Base-by-base conservation (phyloP, 1,284 basidiomycete genomes). In the Sporisorium exsertum region DNA sequence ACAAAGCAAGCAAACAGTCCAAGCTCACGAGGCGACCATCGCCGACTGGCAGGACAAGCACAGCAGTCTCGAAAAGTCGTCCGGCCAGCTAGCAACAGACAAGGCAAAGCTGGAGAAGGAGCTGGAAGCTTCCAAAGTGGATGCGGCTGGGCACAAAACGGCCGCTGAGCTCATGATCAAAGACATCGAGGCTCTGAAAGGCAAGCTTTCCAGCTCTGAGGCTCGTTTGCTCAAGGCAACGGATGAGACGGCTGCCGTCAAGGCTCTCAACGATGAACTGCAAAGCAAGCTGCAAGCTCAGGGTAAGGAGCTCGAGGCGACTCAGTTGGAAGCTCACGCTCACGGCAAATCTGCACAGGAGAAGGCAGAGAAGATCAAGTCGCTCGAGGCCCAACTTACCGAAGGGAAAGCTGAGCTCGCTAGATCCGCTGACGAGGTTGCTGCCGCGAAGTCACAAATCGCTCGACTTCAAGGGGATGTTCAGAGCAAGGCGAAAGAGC, bases 321-420 rank as follows among this genome's bases (percentile, higher is more conserved):
- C 58, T 9, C 26, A 45, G 27, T 29, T 50, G 33, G 70, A 65
- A 22, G 51, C 64, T 9, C 29, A 57, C 42, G 49, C 47, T 10
- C 54, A 59, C 49, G 60, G 49, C 20, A 51, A 58, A 18, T 66
- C 69, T 8, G 56, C 59, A 18, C 59, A 62, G 49, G 56, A 66
- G 56, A 59, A 37, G n/a, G 42, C 59, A 8, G 33, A 35, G 29
- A 53, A 62, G 52, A 59, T 72, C 56, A 65, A 65, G 33, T 24
- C 20, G 43, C 55, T 71, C 13, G 58, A 71, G 26, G 59, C 37
- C 15, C 58, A 62, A 46, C n/a, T 64, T 35, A 49, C 27, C 20
- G 60, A 72, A 5, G 45, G 43, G 6, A 54, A 67, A 9, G 40
- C 49, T 24, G 52, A 64, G 54, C 49, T 64, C 10, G 53, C 60